A percentile compares a stretch with the other conserved stretches of the same genome.
These are phyloP conservation scores for Zygosaccharomyces sapae DNA, from an alignment of 1,139 yeast genomes.

Conservation along the genomic window DNA sequence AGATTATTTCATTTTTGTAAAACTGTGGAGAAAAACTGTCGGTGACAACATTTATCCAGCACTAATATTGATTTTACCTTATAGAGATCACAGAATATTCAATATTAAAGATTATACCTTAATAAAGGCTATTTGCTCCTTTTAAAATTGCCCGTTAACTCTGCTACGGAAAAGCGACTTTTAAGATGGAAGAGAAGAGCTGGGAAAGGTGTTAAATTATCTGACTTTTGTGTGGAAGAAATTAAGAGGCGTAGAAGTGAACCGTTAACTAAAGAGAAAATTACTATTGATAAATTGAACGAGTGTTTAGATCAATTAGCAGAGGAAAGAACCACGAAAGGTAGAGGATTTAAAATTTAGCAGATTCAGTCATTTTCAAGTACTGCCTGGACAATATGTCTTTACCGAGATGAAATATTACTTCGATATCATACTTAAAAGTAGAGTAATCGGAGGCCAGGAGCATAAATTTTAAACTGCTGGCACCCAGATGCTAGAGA, in stretches of 20 bases:
- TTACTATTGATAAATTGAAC: constrained; percentile 59
- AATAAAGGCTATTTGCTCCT: constrained; percentile 45
- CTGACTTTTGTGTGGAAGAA: constrained; percentile 40
- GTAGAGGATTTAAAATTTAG: constrained; percentile 26
- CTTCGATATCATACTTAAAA: constrained; percentile 61
- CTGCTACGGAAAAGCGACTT: constrained; percentile 47
- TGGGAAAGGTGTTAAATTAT: constrained; percentile 38
- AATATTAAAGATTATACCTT: constrained; percentile 51
- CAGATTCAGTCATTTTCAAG: constrained; percentile 40
- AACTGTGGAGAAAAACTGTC: constrained; percentile 58
- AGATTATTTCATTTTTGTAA: constrained; percentile 43
- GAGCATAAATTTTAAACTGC: constrained; percentile 55
- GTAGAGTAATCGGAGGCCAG: constrained; percentile 52
- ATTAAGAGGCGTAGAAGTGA: constrained; percentile 42
- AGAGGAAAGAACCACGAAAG: constrained; percentile 34
- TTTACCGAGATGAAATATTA: constrained; percentile 68
- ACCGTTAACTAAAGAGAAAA: constrained; percentile 31
- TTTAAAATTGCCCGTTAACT: constrained; percentile 48
- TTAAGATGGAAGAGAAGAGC: constrained; percentile 44
- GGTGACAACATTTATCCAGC: constrained; percentile 72
- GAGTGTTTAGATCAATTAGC: constrained; percentile 51
- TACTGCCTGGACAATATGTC: constrained; percentile 54
- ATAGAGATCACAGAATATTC: constrained; percentile 52
- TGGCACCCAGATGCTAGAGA: constrained; percentile 83
- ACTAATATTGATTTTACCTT: constrained; percentile 58